Conservation (phyloP, 2,329 filamentous ascomycete genomes). For the Zalaria obscura region DNA sequence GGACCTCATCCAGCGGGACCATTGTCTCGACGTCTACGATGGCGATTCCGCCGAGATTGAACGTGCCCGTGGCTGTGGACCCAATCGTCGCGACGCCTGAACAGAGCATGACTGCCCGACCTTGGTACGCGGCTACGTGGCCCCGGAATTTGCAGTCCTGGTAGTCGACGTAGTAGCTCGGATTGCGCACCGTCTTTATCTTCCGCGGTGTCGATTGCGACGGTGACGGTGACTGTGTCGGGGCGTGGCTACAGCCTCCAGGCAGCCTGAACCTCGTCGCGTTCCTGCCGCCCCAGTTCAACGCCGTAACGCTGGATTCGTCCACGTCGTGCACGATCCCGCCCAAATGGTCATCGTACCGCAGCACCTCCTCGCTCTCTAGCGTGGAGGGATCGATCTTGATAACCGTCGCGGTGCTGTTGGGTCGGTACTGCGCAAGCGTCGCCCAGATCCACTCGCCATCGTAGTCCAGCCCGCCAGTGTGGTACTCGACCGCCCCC, state of each 20-base stretch:
- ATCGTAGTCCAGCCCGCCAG: constrained; percentile 36
- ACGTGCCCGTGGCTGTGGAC: constrained; percentile 2
- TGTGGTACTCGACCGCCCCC: constrained; percentile 30
- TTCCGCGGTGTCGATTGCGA: constrained; percentile 1
- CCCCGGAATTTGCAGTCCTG: constrained; percentile 40
- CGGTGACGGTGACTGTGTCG: too few species aligned
- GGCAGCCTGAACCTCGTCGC: constrained; percentile 24
- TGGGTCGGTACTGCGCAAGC: constrained; percentile 33
- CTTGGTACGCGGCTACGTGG: constrained; percentile 20
- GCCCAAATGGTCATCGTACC: constrained; percentile 28
- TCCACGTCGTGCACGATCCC: constrained; percentile 29
- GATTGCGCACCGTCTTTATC: constrained; percentile 18
- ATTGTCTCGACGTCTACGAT: constrained; percentile 32
- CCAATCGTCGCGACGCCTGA: constrained; percentile 28
- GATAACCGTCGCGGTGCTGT: constrained; percentile 30
- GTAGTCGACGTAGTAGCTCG: constrained; percentile 33
- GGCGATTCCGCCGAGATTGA: constrained; percentile 30
- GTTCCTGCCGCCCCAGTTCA: constrained; percentile 34
- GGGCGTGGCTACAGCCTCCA: constrained; percentile 2
- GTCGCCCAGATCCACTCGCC: constrained; percentile 33
- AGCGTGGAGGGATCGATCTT: constrained; percentile 24
- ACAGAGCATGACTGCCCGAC: constrained; percentile 32
- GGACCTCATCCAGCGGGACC: constrained; percentile 31
- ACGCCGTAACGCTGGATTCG: constrained; percentile 21
- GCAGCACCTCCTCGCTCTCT: constrained; percentile 18